These are phyloP conservation scores for Aureobasidium sp. DNA, from an alignment of 2,329 filamentous ascomycete genomes.

Conservation along the genomic window DNA sequence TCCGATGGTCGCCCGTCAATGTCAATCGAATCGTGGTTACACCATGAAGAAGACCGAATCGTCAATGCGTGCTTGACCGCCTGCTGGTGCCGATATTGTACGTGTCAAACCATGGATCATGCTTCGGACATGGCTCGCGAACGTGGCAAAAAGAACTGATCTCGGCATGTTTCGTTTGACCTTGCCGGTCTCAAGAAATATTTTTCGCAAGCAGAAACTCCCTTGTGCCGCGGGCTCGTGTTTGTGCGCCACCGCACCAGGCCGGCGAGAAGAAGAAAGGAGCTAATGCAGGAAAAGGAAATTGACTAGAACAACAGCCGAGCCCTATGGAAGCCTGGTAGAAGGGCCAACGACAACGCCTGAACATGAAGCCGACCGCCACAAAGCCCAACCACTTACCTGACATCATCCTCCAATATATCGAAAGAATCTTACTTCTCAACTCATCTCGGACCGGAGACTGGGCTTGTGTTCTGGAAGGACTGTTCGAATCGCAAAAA, in stretches of 20 bases:
- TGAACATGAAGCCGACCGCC: neutral
- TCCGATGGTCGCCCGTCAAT: neutral
- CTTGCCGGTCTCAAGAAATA: neutral
- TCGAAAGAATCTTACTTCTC: slow-evolving; percentile 7
- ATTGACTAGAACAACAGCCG: slow-evolving; percentile 7
- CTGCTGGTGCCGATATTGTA: too few relatives aligned
- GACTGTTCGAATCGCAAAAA: neutral
- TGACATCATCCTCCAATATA: slow-evolving; percentile 13
- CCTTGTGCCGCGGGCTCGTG: neutral
- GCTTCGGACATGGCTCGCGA: neutral
- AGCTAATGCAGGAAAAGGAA: slow-evolving; percentile 1
- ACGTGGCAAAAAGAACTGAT: neutral
- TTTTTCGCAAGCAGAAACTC: neutral
- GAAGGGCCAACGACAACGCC: neutral
- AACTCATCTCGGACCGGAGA: neutral
- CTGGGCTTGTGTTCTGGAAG: neutral
- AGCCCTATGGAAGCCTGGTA: neutral
- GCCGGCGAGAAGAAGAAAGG: neutral
- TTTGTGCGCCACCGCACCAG: neutral
- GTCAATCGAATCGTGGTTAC: neutral
- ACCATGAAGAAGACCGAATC: neutral
- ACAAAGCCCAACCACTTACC: neutral
- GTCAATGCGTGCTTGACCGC: slow-evolving; percentile 8
- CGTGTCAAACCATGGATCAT: neutral
- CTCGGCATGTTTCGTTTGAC: neutral